phyloP scores from a whole-genome alignment of 2,329 filamentous ascomycete genomes.

The Nakataea oryzae region DNA sequence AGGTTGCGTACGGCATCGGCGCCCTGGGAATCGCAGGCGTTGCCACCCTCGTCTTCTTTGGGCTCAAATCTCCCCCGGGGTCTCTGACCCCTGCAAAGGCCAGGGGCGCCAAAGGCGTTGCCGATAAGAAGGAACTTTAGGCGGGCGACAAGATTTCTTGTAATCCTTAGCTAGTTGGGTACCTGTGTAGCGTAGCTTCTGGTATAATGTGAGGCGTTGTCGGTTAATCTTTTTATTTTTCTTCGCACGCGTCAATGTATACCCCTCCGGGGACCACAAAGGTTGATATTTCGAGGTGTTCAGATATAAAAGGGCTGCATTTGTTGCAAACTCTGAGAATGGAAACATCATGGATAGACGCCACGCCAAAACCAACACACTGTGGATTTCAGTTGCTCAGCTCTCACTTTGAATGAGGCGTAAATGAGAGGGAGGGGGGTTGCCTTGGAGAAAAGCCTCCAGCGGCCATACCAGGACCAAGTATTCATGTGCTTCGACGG shows the following conservation, averaged over 20 bases:
- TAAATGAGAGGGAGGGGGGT: no score
- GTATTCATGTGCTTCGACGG: no score
- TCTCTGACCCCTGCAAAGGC: slow-evolving; percentile 12
- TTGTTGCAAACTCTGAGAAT: background rate
- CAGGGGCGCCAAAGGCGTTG: background rate
- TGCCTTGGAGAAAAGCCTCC: no score
- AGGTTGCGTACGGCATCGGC: slow-evolving; percentile 74
- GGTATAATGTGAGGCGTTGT: background rate
- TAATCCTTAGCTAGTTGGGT: background rate
- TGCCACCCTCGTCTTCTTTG: slow-evolving; percentile 57
- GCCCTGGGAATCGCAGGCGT: slow-evolving; percentile 72
- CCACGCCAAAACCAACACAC: background rate
- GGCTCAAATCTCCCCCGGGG: slow-evolving; percentile 53
- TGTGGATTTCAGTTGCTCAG: background rate
- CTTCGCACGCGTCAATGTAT: background rate
- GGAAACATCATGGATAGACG: background rate
- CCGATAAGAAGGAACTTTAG: slow-evolving; percentile 8
- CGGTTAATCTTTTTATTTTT: no score
- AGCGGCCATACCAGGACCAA: no score
- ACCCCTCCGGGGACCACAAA: no score
- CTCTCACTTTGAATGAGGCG: no score
- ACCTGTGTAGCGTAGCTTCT: background rate
- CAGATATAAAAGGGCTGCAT: no score
- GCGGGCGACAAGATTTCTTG: background rate
- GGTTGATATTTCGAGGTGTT: no score